Evolutionary conservation across 306 rosid genomes (phyloP), one percentile per base, ranked within the genome.

Genomic region (Mimosa pudica): DNA sequence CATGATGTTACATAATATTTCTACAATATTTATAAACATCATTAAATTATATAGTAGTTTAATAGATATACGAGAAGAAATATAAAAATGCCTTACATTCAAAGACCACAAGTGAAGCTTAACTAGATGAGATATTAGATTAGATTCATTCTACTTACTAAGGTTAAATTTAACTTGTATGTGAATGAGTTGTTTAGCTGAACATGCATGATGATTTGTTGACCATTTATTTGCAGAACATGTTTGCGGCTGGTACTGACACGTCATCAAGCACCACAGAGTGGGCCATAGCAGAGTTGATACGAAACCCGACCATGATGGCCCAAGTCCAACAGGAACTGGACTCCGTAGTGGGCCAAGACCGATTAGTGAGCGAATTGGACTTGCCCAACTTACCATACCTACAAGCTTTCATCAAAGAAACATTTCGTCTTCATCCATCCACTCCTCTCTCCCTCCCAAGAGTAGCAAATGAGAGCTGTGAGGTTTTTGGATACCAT

Each of bases 241-340:
- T 94, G 93, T 94, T 94, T 60, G 30, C 82, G 0, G 97, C 94
- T 0, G 97, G 98, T 0, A 92, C 98, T 0, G 97, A 94, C 82
- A 94, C 98, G 0, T 80, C 97, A 79, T 89, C 97, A 9, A 94
- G 98, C 83, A 90, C 97, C 1, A 88, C 84, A 1, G 98, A 94
- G 35, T 94, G 98, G 97, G 88, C 89, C 17, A 72, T 94, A 30
- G 86, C 97, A 0, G 97, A 94, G 65, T 66, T 92, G 3, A 75
- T 94, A 8, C 79, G 79, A n/a, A 88, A 87, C 49, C 96, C 97
- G 0, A 76, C 6, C 8, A 82, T 92, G 17, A 4, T 83, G 77
- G 84, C 64, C 73, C 70, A 20, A 10, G 77, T 92, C 81, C 96
- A 89, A 79, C 69, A 81, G 60, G 97, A 94, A 74, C 45, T 92